Evolutionary conservation across 371 early-diverging fungal species (phyloP), one percentile per base, ranked within the genome.

Genomic region (Rhizomucor pusillus): DNA sequence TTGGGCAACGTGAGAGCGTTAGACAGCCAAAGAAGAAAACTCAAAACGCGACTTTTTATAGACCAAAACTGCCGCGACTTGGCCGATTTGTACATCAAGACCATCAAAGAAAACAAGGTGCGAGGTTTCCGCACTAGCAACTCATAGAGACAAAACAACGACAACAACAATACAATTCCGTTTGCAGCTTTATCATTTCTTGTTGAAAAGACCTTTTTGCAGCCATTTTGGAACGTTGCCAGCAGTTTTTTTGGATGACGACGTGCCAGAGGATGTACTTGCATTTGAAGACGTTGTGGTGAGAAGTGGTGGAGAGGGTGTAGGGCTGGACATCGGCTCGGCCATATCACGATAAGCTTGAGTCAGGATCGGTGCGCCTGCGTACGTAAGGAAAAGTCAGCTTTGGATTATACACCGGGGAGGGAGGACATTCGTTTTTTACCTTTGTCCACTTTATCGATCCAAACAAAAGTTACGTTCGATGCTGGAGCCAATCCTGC

Each of bases 11-110:
- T 22, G 49, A 11, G 2, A 29, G 13, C 22, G 14, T 39, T 2
- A 39, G 9, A 43, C 24, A 14, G 5, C 10, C 7, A 12, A 5
- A n/a, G 20, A 34, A 33, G 2, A n/a, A 49, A 11, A 18, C 10
- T 45, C 10, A 3, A 23, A 45, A 22, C 13, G n/a, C 25, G 19
- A 44, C 10, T 7, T 33, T 24, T 14, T 23, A 13, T 56, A 77
- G 77, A 78, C 57, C 59, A 69, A 48, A 67, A 57, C 47, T 78
- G 79, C 59, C 79, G 79, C 50, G 60, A 72, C 20, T 64, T 78
- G 47, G 71, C 79, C 24, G 75, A 78, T 46, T 41, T 75, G 60
- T 78, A 78, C 52, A 54, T 75, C 24, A 60, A 58, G 50, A 49
- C 73, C 13, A 48, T 78, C 56, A 78, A 71, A 61, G 69, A 66